Percentiles rank a stretch among this genome's conserved stretches.
These are phyloP conservation scores for Clavispora fructus DNA, from an alignment of 805 yeast species.

Conservation along the genomic window DNA sequence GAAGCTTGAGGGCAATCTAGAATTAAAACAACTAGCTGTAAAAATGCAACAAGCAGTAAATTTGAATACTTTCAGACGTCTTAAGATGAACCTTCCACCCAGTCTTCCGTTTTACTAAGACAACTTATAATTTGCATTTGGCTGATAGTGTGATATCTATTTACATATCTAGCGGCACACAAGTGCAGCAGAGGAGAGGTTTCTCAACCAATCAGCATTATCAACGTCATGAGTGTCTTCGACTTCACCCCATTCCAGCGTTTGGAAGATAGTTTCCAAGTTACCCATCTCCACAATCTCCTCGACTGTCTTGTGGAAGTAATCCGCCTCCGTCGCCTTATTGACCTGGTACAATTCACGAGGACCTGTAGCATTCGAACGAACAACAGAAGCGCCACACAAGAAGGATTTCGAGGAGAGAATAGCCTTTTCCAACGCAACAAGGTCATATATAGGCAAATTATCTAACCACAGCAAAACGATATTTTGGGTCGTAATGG, in stretches of 20 bases:
- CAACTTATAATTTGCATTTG: not conserved
- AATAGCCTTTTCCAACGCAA: conserved; percentile 87
- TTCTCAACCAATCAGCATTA: conserved; percentile 80
- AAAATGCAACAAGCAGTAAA: too few species aligned
- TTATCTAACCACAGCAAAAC: conserved; percentile 61
- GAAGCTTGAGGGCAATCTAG: too few species aligned
- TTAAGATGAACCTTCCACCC: too few species aligned
- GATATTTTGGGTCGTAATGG: conserved; percentile 50
- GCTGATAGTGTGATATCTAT: not conserved
- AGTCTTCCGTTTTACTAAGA: not conserved
- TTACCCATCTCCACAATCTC: conserved; percentile 74
- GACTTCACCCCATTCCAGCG: conserved; percentile 94
- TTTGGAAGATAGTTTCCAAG: conserved; percentile 79
- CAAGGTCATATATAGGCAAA: conserved; percentile 70
- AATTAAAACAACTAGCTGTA: too few species aligned
- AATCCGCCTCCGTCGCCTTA: conserved; percentile 24
- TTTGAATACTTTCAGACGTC: too few species aligned
- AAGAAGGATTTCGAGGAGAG: conserved; percentile 81
- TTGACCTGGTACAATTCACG: conserved; percentile 29
- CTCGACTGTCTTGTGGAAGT: conserved; percentile 46
- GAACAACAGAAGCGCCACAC: conserved; percentile 66
- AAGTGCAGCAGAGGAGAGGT: conserved; percentile 70
- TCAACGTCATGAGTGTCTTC: conserved; percentile 99
- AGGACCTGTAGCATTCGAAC: conserved; percentile 29
- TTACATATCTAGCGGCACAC: conserved; percentile 22